phyloP scores from a whole-genome alignment of 331 rosid species.

The Arachis monticola region DNA sequence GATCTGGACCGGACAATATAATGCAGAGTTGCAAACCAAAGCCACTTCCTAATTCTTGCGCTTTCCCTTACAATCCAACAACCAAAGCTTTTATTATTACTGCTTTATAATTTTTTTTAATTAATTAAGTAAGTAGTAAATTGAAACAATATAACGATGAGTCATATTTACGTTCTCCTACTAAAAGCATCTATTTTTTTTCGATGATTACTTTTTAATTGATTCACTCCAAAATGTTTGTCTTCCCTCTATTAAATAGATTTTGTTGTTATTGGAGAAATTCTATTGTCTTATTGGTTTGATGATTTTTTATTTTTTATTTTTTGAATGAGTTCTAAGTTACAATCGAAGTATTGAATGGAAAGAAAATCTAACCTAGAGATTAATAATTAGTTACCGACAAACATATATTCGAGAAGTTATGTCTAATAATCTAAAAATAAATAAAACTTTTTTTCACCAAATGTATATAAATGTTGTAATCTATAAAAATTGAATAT shows the following conservation, averaged over 20 bases:
- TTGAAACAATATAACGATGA: constrained; percentile 20
- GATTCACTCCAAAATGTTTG: neutral
- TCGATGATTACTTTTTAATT: constrained; percentile 24
- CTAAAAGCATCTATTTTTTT: constrained; percentile 7
- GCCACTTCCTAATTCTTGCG: constrained; percentile 28
- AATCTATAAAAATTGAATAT: neutral
- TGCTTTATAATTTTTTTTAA: constrained; percentile 4
- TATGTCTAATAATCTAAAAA: too few species aligned
- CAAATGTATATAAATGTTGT: too few species aligned
- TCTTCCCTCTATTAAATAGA: neutral
- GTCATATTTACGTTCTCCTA: constrained; percentile 6
- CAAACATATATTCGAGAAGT: too few species aligned
- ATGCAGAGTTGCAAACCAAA: neutral
- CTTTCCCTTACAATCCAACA: constrained; percentile 39
- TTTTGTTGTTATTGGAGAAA: neutral
- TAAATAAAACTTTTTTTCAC: too few species aligned
- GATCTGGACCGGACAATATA: constrained; percentile 30
- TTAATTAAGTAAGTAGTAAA: neutral
- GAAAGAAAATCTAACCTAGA: too few species aligned
- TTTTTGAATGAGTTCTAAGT: too few species aligned
- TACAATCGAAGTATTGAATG: too few species aligned
- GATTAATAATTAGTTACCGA: too few species aligned
- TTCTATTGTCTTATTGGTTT: too few species aligned
- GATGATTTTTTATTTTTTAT: too few species aligned
- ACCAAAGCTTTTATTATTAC: constrained; percentile 24